Percentiles rank a stretch among this genome's conserved stretches.
These are phyloP conservation scores for Saccharomycopsis microspora DNA, from an alignment of 805 yeast genomes.

Conservation along the genomic window DNA sequence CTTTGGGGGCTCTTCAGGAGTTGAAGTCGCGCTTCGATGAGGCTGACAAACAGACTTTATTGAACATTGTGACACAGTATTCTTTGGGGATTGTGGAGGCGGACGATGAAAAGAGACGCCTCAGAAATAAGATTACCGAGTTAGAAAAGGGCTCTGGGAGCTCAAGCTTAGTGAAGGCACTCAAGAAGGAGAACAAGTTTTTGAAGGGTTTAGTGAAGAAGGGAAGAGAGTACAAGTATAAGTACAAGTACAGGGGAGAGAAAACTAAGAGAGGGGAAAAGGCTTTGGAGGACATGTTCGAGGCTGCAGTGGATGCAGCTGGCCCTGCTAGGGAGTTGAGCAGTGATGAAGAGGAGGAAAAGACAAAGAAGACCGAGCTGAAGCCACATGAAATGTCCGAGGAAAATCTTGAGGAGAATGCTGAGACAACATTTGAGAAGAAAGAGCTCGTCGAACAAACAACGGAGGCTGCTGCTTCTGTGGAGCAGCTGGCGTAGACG, in stretches of 20 bases:
- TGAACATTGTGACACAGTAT: not conserved
- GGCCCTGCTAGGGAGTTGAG: too few relatives aligned
- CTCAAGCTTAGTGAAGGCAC: not conserved
- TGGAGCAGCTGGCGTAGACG: too few relatives aligned
- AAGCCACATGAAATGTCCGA: not conserved
- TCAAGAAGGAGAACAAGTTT: not conserved
- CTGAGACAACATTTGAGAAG: not conserved
- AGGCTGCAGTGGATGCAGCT: too few relatives aligned
- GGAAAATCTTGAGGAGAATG: not conserved
- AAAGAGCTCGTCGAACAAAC: too few relatives aligned
- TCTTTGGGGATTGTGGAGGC: not conserved
- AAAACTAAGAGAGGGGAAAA: not conserved
- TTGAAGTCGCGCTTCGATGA: not conserved
- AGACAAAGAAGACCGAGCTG: not conserved
- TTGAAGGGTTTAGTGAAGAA: not conserved
- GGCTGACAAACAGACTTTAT: not conserved
- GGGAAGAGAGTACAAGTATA: slow-evolving; percentile 9
- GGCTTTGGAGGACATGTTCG: too few relatives aligned
- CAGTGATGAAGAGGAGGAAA: too few relatives aligned
- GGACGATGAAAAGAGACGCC: not conserved
- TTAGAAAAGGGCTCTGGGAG: not conserved
- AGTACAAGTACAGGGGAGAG: slow-evolving; percentile 9
- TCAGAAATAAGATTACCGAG: not conserved
- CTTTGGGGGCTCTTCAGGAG: not conserved
- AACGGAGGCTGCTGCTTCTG: too few relatives aligned